A percentile compares a stretch with the other conserved stretches of the same genome.
phyloP scores from a whole-genome alignment of 345 rosid genomes.

The Citrus sp. region DNA sequence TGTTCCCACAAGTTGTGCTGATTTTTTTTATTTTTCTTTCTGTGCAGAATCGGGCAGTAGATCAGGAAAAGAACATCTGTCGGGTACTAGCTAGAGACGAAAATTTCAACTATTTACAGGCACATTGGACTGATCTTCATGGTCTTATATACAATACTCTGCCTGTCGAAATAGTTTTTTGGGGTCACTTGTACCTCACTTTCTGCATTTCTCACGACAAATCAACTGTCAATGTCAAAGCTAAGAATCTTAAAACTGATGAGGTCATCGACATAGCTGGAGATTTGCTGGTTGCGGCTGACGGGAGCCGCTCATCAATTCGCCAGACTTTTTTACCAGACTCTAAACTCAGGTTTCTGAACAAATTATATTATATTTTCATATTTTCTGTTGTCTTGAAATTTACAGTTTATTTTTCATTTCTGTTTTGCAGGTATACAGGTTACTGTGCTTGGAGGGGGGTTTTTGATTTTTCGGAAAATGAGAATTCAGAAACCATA shows the following conservation, averaged over 20 bases:
- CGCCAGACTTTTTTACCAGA: conserved; percentile 55
- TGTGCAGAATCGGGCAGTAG: conserved; percentile 48
- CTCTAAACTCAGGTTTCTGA: conserved; percentile 52
- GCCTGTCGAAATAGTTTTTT: conserved; percentile 43
- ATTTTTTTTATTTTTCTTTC: neutral
- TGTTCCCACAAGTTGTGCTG: too few relatives aligned
- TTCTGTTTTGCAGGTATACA: conserved; percentile 46
- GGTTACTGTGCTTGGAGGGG: conserved; percentile 87
- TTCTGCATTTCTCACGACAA: conserved; percentile 47
- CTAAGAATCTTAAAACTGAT: conserved; percentile 40
- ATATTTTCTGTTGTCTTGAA: too few relatives aligned
- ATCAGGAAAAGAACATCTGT: conserved; percentile 28
- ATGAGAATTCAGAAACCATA: conserved; percentile 43
- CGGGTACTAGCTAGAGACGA: conserved; percentile 55
- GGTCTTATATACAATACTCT: conserved; percentile 42
- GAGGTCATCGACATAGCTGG: conserved; percentile 49
- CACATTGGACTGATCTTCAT: conserved; percentile 76
- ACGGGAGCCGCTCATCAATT: conserved; percentile 65
- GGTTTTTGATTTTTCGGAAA: conserved; percentile 50
- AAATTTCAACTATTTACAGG: conserved; percentile 52
- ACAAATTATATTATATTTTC: too few relatives aligned
- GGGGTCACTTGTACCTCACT: conserved; percentile 64
- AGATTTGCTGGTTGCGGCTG: conserved; percentile 72
- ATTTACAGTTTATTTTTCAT: neutral
- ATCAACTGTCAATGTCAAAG: conserved; percentile 39